A percentile compares a stretch with the other conserved stretches of the same genome.
Evolutionary conservation across 1,139 yeast genomes (phyloP).

Genomic region (Kurtzmaniella natalensis): DNA sequence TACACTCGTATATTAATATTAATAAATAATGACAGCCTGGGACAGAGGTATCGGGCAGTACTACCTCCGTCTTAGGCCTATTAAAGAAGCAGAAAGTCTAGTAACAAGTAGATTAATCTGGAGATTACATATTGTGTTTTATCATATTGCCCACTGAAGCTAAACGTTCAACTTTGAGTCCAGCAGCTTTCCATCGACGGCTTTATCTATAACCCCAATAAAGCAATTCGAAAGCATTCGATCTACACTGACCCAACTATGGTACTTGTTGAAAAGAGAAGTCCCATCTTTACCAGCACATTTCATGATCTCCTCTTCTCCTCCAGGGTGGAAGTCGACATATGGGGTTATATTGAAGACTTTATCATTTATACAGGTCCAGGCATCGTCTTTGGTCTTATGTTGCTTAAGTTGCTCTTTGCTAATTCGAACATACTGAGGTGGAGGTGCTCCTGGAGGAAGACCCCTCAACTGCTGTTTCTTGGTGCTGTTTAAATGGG

Average conservation of each 20-base stretch:
- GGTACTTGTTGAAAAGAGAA: slow-evolving; percentile 70
- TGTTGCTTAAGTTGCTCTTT: slow-evolving; percentile 61
- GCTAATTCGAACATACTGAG: slow-evolving; percentile 48
- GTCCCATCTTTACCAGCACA: slow-evolving; percentile 89
- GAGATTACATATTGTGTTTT: too few species aligned
- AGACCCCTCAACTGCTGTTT: slow-evolving; percentile 35
- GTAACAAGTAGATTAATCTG: background rate
- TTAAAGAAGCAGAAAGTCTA: background rate
- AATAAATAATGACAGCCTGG: too few species aligned
- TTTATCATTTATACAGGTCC: slow-evolving; percentile 80
- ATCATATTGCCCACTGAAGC: too few species aligned
- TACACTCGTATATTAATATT: background rate
- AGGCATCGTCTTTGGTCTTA: slow-evolving; percentile 58
- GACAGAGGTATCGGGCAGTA: too few species aligned
- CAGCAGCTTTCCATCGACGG: too few species aligned
- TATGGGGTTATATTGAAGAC: slow-evolving; percentile 86
- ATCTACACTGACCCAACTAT: slow-evolving; percentile 87
- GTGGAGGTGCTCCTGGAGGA: slow-evolving; percentile 37
- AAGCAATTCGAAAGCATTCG: slow-evolving; percentile 73
- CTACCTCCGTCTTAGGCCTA: too few species aligned
- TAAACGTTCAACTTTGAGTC: too few species aligned
- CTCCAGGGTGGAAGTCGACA: slow-evolving; percentile 89
- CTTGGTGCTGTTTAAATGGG: slow-evolving; percentile 42
- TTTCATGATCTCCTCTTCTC: slow-evolving; percentile 69
- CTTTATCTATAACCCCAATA: slow-evolving; percentile 51